Evolutionary conservation across 768 basidiomycete species (phyloP).

Genomic region (Cystoderma amianthinum): DNA sequence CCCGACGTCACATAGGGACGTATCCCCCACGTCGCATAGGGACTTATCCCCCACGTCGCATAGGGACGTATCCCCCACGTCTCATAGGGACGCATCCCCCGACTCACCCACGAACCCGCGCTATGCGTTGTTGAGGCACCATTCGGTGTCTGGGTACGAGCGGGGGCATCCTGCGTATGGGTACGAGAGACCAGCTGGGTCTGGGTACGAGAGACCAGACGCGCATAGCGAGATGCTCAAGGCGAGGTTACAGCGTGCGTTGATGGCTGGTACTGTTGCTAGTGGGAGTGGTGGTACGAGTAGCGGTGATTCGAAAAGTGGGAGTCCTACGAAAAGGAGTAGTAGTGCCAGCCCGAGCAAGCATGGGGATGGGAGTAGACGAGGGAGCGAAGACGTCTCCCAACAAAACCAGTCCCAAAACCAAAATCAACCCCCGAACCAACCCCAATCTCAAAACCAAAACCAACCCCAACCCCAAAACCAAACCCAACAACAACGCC

Average conservation of each 20-base stretch:
- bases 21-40: too few species aligned
- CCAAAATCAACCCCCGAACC: background rate
- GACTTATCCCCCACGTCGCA: background rate
- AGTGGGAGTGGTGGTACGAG: constrained; percentile 6
- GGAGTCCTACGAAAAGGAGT: background rate
- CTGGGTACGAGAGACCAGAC: constrained; percentile 25
- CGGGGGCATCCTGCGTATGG: background rate
- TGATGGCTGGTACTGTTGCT: constrained; percentile 15
- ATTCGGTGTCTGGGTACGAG: background rate
- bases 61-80: background rate
- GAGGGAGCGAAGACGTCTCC: too few species aligned
- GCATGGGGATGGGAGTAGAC: too few species aligned
- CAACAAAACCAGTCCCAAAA: background rate
- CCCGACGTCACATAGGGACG: too few species aligned
- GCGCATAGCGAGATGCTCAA: constrained; percentile 50
- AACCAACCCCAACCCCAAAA: background rate
- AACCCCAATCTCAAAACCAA: background rate
- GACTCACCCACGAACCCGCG: too few species aligned
- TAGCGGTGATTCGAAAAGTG: background rate
- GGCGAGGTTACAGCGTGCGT: constrained; percentile 43
- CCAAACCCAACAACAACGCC: too few species aligned
- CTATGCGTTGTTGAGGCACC: background rate
- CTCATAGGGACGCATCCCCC: background rate
- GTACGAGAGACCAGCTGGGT: constrained; percentile 4
- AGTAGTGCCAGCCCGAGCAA: constrained; percentile 6